Evolutionary conservation across 805 yeast genomes (phyloP), one percentile per base, ranked within the genome.

Genomic region (Candida chauliodis): DNA sequence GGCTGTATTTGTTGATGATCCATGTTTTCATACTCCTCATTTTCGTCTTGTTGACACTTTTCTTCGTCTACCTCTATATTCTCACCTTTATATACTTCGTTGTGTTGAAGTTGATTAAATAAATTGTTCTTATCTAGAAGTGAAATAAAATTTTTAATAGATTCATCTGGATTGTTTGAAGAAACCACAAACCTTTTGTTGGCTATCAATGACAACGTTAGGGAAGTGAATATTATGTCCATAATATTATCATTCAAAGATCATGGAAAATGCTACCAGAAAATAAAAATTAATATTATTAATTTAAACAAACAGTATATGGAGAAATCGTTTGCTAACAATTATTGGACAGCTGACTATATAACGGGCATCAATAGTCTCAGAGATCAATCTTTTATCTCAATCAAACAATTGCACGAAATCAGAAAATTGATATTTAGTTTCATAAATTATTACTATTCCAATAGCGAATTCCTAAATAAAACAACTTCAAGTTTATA

Each of bases 341-440:
- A 51, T 27, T 69, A 61, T 51, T 69, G 73, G 72, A 59, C 71
- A 3, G 46, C 71, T 1, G 74, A 69, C 51, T 65, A 62, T 36
- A 51, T 49, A 23, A 45, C 66, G 3, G 69, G 72, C 4, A 58
- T 68, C 14, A 62, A 58, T 24, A 48, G 43, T 28, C 45, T 69
- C 16, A 45, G 53, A 11, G 37, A 41, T 7, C 72, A 66, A 45
- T 54, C 61, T 30, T 40, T 44, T 8, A 49, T 55, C 19, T 64
- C 72, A 5, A 44, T 67, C 20, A 47, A 50, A 22, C 74, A 68
- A 49, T 50, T 66, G 11, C 73, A 69, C 43, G 73, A 67, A 29
- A 51, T 66, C 11, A 53, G 70, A 21, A 56, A 53, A 39, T 52
- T 68, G 43, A 63, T 68, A 29, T 58, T 61, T 46, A 52, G 46